Base-by-base conservation (phyloP, 2,329 filamentous ascomycete genomes). In the Lizonia empirigonia region DNA sequence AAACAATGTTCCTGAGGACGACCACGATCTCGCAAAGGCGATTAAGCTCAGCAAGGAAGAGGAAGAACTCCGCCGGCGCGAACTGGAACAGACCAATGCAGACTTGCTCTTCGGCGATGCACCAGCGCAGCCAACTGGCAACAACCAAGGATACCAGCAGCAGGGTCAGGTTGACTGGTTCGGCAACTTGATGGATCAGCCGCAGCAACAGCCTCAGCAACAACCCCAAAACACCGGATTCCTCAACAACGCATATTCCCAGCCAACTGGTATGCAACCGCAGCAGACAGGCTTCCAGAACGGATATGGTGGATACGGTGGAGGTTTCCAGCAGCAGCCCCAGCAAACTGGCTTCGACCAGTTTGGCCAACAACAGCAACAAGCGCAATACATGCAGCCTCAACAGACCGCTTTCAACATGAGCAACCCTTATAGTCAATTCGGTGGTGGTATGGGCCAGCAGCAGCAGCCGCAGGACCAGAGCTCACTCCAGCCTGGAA, bases 121-220 rank as follows among this genome's bases (percentile, higher is more conserved):
- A 20, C 80, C 81, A 6, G 83, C 59, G n/a, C 84, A 87, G 66
- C 85, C 84, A 32, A 97, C 92, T 12, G 93, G 91, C 27, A 91
- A 91, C 78, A 97, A 97, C 74, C 92, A 96, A 76, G 93, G 93
- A 37, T 99, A 99, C 69, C 92, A 97, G 77, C 94, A 99, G 76
- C 93, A 96, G 70, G 89, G 89, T 50, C 90, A 91, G 10, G 94
- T 99, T 15, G 94, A 99, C 75, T 97, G 95, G 85, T 94, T 95
- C 65, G 94, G 93, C 52, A 99, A 99, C 73, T 91, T 92, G 10
- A 88, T 97, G 66, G 90, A 93, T 51, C 86, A 85, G 65, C 85
- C 27, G 27, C 27, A 30, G 27, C 27, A 30, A 30, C 74, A 73
- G 63, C 72, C 77, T 27, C 77, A 79, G 59, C 72, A 77, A 40